Base-by-base conservation (phyloP, 2,329 filamentous ascomycete genomes). In the Mycosphaerelloides madeirae region DNA sequence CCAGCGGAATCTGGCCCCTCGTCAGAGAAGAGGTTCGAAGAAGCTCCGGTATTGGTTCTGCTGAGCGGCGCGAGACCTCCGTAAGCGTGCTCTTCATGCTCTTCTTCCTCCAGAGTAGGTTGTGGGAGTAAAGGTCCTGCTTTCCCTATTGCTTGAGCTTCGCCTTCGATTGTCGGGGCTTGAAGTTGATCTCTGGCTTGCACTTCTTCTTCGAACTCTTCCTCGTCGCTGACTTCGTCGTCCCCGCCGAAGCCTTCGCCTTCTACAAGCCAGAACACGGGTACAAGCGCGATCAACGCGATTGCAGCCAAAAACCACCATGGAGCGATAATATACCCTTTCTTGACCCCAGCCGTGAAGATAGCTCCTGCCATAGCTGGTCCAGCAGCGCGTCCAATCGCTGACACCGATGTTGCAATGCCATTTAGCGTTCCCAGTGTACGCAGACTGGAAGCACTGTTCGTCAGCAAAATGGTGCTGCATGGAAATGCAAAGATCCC, bases 371-470 rank as follows among this genome's bases (percentile, higher is more conserved):
- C 77, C 28, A 84, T 65, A 0, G 86, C 85, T 0, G 93, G 91
- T 0, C 93, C 93, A 1, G 77, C 59, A 1, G 88, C 90, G 38
- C 90, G 74, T 1, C 90, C 91, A 4, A 96, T 66, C 0, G 87
- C 89, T 52, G 83, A 84, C 28, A 90, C 80, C 44, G 84, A 85
- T 0, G 90, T 95, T 0, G 88, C 90, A 49, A 95, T 81, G 2
- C 91, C 93, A 60, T 97, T 97, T 43, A 97, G 70, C 0, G 90
- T 96, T 1, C 89, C 90, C 4, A 97, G 76, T 8, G 95, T 79
- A 33, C 77, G 73, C 13, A 95, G 70, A 43, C 84, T 89, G 1
- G 75, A 68, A 3, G 88, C 88, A 8, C 84, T 87, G 67, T 96
- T 96, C 20, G 90, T 96, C 29, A 97, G 77, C 37, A 97, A 74